Evolutionary conservation across 78 protist genomes (phyloP), one percentile per base, ranked within the genome.

Genomic region (Cyanophora paradoxa): DNA sequence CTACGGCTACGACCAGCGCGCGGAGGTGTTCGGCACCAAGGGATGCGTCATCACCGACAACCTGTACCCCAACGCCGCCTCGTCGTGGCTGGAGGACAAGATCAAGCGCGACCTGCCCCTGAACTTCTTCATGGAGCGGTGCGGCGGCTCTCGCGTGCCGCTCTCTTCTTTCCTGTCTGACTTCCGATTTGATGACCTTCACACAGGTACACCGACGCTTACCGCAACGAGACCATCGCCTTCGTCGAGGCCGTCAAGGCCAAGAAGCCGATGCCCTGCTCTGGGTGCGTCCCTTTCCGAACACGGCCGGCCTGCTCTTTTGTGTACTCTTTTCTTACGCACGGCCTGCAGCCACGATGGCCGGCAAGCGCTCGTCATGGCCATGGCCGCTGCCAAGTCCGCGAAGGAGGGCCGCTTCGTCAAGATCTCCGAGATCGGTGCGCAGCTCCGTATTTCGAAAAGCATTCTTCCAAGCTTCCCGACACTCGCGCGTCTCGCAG

Each of bases 1-100:
- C n/a, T n/a, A n/a, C n/a, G 63, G 63, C 19, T 61, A 61, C 67
- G 67, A 61, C 67, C 67, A 61, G 67, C 67, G 67, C 44, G 67
- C 67, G 4, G 67, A 61, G 67, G 67, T 22, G 41, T 44, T 61
- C 44, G 67, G 67, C 67, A 61, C 67, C 24, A 36, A 33, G 67
- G 67, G 31, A 0, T 33, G 28, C 42, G 40, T 56, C 36, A 56
- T 56, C 36, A 56, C 62, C 28, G 62, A 56, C 62, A 56, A 56
- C 62, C 22, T 56, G 62, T 13, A 19, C 26, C 56, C 3, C 56
- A 8, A 13, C 56, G 26, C 56, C 24, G 26, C 24, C 28, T 5
- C 56, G 13, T 48, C 56, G 26, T 48, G 6, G 28, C 56, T 3
- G 11, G 67, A 61, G 31, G 31, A 20, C 31, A 22, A 3, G 40